Evolutionary conservation across 257 asterid species (phyloP).

Genomic region (Petunia axillaris): DNA sequence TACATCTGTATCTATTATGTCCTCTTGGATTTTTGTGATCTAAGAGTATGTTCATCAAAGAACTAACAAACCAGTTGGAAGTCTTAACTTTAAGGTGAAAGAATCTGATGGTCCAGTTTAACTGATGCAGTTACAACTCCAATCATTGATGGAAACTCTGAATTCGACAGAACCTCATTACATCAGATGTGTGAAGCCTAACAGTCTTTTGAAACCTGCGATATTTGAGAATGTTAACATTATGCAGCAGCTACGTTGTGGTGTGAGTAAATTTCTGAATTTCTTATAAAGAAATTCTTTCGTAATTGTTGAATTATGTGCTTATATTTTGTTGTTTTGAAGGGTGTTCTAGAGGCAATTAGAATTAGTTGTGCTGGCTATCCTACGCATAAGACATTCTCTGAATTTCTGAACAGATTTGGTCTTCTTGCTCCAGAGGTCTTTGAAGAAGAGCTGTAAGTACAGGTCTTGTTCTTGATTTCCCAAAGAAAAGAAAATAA

Average conservation of each 20-base stretch:
- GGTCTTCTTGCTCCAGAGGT: conserved; percentile 78
- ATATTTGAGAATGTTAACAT: conserved; percentile 84
- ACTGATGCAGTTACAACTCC: conserved; percentile 85
- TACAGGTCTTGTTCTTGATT: conserved; percentile 5
- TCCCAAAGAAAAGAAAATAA: not conserved
- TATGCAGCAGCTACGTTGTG: conserved; percentile 98
- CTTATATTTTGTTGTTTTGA: conserved; percentile 22
- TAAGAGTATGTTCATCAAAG: conserved; percentile 6
- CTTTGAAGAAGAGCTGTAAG: conserved; percentile 23
- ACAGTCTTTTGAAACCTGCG: conserved; percentile 90
- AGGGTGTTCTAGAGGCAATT: conserved; percentile 61
- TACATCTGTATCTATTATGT: not conserved
- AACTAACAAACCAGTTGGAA: conserved; percentile 18
- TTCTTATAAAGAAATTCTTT: conserved; percentile 22
- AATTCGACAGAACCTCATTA: conserved; percentile 98
- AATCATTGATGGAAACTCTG: conserved; percentile 91
- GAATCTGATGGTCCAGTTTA: conserved; percentile 41
- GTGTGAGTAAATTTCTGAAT: conserved; percentile 65
- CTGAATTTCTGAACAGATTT: conserved; percentile 83
- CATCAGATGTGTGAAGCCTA: conserved; percentile 98
- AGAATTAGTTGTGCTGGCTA: conserved; percentile 99
- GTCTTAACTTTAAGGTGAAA: conserved; percentile 24
- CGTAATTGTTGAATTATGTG: not conserved
- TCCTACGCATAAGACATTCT: conserved; percentile 94
- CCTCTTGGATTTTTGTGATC: conserved; percentile 22